phyloP scores from a whole-genome alignment of 2,329 filamentous ascomycete species.

The Penicillium decumbens region DNA sequence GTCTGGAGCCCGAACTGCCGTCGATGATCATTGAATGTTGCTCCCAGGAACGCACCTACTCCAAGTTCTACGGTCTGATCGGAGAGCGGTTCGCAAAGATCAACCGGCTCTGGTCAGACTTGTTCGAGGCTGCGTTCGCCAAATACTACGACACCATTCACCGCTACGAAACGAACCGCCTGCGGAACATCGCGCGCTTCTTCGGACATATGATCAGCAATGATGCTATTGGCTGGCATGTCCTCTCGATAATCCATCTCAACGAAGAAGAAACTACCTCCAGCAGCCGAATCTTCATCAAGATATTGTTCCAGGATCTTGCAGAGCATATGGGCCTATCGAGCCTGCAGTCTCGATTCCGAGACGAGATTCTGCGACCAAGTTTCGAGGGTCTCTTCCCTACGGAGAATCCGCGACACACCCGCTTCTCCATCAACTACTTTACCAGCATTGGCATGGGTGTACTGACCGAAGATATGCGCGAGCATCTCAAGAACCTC shows the following conservation, averaged over 20 bases:
- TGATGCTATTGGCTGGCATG: slow-evolving; percentile 90
- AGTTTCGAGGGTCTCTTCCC: slow-evolving; percentile 85
- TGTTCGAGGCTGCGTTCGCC: slow-evolving; percentile 84
- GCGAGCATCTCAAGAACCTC: slow-evolving; percentile 81
- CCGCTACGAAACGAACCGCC: slow-evolving; percentile 88
- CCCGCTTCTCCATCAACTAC: slow-evolving; percentile 97
- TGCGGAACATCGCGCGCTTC: slow-evolving; percentile 91
- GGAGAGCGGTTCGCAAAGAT: slow-evolving; percentile 94
- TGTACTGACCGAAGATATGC: slow-evolving; percentile 88
- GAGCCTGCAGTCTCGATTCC: slow-evolving; percentile 69
- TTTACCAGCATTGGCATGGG: slow-evolving; percentile 98
- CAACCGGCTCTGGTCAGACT: slow-evolving; percentile 87
- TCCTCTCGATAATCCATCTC: slow-evolving; percentile 75
- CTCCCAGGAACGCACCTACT: slow-evolving; percentile 93
- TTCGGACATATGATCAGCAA: slow-evolving; percentile 87
- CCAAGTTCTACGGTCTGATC: slow-evolving; percentile 93
- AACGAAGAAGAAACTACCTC: slow-evolving; percentile 97
- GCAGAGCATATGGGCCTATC: slow-evolving; percentile 80
- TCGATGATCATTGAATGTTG: slow-evolving; percentile 98
- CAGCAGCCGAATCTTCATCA: slow-evolving; percentile 95
- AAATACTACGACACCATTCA: slow-evolving; percentile 98
- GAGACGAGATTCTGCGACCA: slow-evolving; percentile 71
- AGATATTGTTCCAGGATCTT: slow-evolving; percentile 92
- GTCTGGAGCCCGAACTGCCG: slow-evolving; percentile 82
- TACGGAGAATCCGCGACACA: slow-evolving; percentile 79